A percentile compares a stretch with the other conserved stretches of the same genome.
phyloP scores from a whole-genome alignment of 1,284 basidiomycete species.

The Microstroma glucosiphilum region DNA sequence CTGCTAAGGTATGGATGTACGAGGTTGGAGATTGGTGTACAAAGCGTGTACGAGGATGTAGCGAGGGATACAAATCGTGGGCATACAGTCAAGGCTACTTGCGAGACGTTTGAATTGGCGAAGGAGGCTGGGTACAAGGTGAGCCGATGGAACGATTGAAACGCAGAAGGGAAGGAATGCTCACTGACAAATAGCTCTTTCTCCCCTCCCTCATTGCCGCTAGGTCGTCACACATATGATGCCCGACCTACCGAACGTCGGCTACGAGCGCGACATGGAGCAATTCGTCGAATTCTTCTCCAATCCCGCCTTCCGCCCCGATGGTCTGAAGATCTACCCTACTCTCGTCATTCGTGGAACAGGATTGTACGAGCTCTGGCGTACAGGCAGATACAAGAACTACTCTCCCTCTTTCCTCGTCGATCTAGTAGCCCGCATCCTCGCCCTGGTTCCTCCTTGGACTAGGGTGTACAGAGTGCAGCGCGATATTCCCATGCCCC shows the following conservation, averaged over 20 bases:
- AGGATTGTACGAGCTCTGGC: conserved; percentile 92
- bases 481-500: conserved; percentile 85
- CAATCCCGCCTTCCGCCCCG: conserved; percentile 92
- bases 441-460: conserved; percentile 97
- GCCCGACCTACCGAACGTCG: conserved; percentile 80
- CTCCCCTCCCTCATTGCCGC: too few relatives aligned
- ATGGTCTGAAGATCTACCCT: conserved; percentile 97
- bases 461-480: conserved; percentile 84
- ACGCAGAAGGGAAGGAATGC: not conserved
- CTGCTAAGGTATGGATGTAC: conserved; percentile 99
- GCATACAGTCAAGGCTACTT: conserved; percentile 94
- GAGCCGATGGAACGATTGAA: too few relatives aligned
- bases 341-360: conserved; percentile 97
- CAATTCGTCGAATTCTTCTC: conserved; percentile 99
- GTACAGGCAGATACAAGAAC: conserved; percentile 94
- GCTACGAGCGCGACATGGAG: conserved; percentile 87
- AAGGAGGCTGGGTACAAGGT: conserved; percentile 97
- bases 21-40: conserved; percentile 93
- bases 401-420: conserved; percentile 97
- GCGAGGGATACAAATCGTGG: conserved; percentile 91
- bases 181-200: not conserved
- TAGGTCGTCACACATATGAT: conserved; percentile 59
- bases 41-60: conserved; percentile 98
- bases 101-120: conserved; percentile 93
- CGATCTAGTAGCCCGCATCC: conserved; percentile 89